Evolutionary conservation across 495 filamentous ascomycete genomes (phyloP).

Genomic region (Penicillium paxilli): DNA sequence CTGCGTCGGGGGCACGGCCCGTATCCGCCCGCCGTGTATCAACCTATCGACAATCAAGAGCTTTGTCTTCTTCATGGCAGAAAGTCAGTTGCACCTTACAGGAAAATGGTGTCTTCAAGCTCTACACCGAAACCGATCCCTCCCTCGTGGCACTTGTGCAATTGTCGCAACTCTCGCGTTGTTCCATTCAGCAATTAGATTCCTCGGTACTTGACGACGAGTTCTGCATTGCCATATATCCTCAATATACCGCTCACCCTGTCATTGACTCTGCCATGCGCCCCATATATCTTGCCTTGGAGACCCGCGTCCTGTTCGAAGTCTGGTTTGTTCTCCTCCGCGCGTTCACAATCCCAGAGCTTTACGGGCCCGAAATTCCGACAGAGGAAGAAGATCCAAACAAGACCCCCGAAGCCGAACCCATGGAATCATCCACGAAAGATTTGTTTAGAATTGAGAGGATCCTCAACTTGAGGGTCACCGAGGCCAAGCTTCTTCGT

Average conservation of each 20-base stretch:
- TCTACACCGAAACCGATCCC: slow-evolving; percentile 81
- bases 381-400: slow-evolving; percentile 22
- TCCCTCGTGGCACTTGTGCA: slow-evolving; percentile 79
- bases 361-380: slow-evolving; percentile 66
- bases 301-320: slow-evolving; percentile 86
- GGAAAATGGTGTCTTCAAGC: slow-evolving; percentile 92
- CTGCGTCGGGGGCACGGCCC: slow-evolving; percentile 41
- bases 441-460: slow-evolving; percentile 71
- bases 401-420: slow-evolving; percentile 25
- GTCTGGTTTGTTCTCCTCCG: slow-evolving; percentile 95
- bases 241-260: slow-evolving; percentile 70
- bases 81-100: slow-evolving; percentile 89
- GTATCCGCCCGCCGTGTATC: slow-evolving; percentile 43
- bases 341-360: slow-evolving; percentile 90
- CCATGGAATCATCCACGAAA: slow-evolving; percentile 19
- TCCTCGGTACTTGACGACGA: slow-evolving; percentile 92
- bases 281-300: slow-evolving; percentile 78
- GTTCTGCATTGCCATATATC: slow-evolving; percentile 91
- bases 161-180: slow-evolving; percentile 84
- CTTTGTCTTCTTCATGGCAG: slow-evolving; percentile 68
- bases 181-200: slow-evolving; percentile 85
- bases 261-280: slow-evolving; percentile 47
- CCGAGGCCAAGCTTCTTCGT: slow-evolving; percentile 58
- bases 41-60: slow-evolving; percentile 56
- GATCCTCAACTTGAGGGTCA: slow-evolving; percentile 56